Conservation (phyloP, 768 basidiomycete genomes). For the Leccinum rimulosum region DNA sequence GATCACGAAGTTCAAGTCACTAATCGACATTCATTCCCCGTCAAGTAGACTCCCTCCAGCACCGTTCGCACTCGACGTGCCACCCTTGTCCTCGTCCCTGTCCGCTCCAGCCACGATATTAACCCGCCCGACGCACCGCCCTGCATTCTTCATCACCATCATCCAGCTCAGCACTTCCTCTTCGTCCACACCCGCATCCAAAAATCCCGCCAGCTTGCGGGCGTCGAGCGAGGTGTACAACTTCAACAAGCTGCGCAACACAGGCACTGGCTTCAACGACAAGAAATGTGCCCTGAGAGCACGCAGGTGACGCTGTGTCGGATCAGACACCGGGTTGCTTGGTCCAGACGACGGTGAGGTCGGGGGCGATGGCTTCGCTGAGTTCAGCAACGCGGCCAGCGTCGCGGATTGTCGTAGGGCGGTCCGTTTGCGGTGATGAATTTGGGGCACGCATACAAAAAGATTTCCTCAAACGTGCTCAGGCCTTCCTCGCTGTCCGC, state of each 20-base stretch:
- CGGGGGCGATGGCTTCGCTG: slow-evolving; percentile 36
- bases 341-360: slow-evolving; percentile 19
- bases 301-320: slow-evolving; percentile 78
- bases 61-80: slow-evolving; percentile 10
- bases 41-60: slow-evolving; percentile 62
- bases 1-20: slow-evolving; percentile 94
- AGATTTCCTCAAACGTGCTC: slow-evolving; percentile 53
- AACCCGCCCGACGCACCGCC: slow-evolving; percentile 59
- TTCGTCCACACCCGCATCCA: slow-evolving; percentile 73
- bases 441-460: slow-evolving; percentile 92
- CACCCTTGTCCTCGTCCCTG: slow-evolving; percentile 34
- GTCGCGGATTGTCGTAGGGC: slow-evolving; percentile 78
- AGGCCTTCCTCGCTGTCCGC: slow-evolving; percentile 62
- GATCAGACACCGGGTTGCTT: slow-evolving; percentile 43
- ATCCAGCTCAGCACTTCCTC: slow-evolving; percentile 95
- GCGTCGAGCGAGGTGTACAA: slow-evolving; percentile 93
- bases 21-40: slow-evolving; percentile 84
- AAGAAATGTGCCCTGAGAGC: slow-evolving; percentile 83
- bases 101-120: slow-evolving; percentile 42
- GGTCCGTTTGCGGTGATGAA: slow-evolving; percentile 95
- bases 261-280: slow-evolving; percentile 75
- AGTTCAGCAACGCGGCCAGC: slow-evolving; percentile 49
- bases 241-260: slow-evolving; percentile 88
- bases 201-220: slow-evolving; percentile 87
- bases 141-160: slow-evolving; percentile 93